Evolutionary conservation across 2,329 filamentous ascomycete species (phyloP), one percentile per base, ranked within the genome.

Genomic region (Epichloe uncinata): DNA sequence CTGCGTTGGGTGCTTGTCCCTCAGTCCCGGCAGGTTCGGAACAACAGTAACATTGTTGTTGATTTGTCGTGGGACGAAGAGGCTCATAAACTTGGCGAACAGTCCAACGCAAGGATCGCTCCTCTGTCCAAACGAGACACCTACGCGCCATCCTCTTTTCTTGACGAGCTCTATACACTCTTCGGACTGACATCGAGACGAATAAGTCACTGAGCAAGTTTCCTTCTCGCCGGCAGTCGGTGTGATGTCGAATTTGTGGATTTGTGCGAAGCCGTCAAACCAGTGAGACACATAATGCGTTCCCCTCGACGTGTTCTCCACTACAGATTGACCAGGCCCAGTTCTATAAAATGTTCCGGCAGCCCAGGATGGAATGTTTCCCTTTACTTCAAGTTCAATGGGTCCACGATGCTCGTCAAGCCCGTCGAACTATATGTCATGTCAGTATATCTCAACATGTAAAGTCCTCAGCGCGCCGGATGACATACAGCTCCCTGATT

Each of bases 211-310:
- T 0, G 58, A 52, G 0, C 56, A 56, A 41, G 60, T 60, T 30
- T 52, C 53, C 3, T 56, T 54, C 2, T 54, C 56, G 3, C 65
- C 58, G 2, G 60, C 57, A 0, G 71, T 54, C 0, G 73, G 61
- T 3, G 79, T 58, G 34, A 91, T 84, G 51, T 87, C 74, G 61
- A 91, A 91, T 30, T 78, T 79, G 66, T 91, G 85, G 1, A 79
- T 72, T 50, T 85, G 78, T 3, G 79, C 76, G 52, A 88, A 80
- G 5, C 84, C 84, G 61, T 93, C 87, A 56, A 93, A 93, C 87
- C 87, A 93, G 63, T 93, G 86, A 1, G 73, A 77, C 12, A 82
- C 71, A 34, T 73, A 69, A 58, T 82, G 81, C 0, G 72, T 77
- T n/a, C 80, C 79, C 3, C 72, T 71, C 2, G 76, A 65, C 0